Evolutionary conservation across 352 stramenopile genomes (phyloP).

Genomic region (Pythium coloratum): DNA sequence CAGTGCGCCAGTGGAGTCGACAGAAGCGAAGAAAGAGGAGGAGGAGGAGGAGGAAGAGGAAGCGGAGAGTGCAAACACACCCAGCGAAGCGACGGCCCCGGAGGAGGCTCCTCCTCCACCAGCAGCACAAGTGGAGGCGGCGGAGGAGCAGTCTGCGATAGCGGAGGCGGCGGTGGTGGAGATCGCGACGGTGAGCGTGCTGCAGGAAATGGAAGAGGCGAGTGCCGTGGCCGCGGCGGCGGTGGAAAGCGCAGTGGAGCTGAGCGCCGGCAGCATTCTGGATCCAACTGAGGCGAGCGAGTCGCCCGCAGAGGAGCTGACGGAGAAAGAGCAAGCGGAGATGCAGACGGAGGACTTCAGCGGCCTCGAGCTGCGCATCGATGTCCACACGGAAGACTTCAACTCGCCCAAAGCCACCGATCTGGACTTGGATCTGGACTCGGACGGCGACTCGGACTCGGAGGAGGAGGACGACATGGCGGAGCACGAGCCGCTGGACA

Average conservation of each 20-base stretch:
- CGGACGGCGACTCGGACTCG: conserved; percentile 15
- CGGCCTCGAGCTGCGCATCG: conserved; percentile 10
- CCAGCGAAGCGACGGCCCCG: neutral
- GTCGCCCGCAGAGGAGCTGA: neutral
- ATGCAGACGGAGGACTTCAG: neutral
- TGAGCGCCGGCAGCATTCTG: conserved; percentile 19
- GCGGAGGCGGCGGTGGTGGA: neutral
- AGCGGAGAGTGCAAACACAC: neutral
- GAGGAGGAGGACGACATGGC: conserved; percentile 23
- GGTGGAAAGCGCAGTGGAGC: conserved; percentile 2
- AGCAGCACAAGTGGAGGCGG: neutral
- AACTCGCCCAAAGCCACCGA: neutral
- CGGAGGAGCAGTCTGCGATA: neutral
- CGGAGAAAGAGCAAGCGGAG: neutral
- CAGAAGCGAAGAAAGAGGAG: conserved; percentile 5
- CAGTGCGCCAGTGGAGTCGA: neutral
- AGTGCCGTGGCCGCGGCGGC: neutral
- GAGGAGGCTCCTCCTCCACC: neutral
- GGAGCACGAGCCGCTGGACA: conserved; percentile 25
- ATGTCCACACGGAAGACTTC: conserved; percentile 3
- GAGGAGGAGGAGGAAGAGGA: conserved; percentile 4
- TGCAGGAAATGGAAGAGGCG: neutral
- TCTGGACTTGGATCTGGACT: conserved; percentile 19
- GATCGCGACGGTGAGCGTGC: neutral
- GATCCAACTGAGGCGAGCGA: conserved; percentile 8